Evolutionary conservation across 371 early-diverging fungal species (phyloP).

Genomic region (Umbelopsis sp.): DNA sequence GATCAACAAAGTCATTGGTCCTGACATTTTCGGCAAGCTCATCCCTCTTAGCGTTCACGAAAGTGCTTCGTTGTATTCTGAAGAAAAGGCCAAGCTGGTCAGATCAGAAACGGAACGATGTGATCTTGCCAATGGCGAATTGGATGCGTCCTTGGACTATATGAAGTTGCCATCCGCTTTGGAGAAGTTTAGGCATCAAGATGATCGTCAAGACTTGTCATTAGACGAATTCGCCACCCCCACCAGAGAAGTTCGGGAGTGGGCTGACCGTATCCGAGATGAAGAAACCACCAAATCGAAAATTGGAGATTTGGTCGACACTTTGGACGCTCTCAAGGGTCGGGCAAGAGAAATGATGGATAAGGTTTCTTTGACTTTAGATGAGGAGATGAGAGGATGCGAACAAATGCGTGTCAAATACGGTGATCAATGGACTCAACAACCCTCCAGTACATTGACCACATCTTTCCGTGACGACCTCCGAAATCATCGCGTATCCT

Average conservation of each 20-base stretch:
- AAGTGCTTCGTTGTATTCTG: constrained; percentile 89
- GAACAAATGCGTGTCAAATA: constrained; percentile 76
- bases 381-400: constrained; percentile 87
- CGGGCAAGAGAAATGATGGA: constrained; percentile 67
- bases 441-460: constrained; percentile 77
- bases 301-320: constrained; percentile 58
- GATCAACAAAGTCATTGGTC: constrained; percentile 74
- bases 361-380: constrained; percentile 65
- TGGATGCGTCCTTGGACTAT: constrained; percentile 81
- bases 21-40: constrained; percentile 86
- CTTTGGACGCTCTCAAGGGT: constrained; percentile 63
- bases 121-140: constrained; percentile 84
- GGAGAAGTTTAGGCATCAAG: constrained; percentile 67
- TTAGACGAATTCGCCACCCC: constrained; percentile 63
- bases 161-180: constrained; percentile 84
- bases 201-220: constrained; percentile 50
- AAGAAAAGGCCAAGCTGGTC: constrained; percentile 91
- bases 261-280: constrained; percentile 62
- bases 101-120: constrained; percentile 78
- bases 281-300: constrained; percentile 45
- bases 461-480: constrained; percentile 78
- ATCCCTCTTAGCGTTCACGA: constrained; percentile 94
- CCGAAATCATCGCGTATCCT: constrained; percentile 73
- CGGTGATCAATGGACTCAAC: constrained; percentile 83
- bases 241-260: constrained; percentile 62